These are phyloP conservation scores for Claviceps sp. DNA, from an alignment of 2,329 filamentous ascomycete species.

Conservation along the genomic window DNA sequence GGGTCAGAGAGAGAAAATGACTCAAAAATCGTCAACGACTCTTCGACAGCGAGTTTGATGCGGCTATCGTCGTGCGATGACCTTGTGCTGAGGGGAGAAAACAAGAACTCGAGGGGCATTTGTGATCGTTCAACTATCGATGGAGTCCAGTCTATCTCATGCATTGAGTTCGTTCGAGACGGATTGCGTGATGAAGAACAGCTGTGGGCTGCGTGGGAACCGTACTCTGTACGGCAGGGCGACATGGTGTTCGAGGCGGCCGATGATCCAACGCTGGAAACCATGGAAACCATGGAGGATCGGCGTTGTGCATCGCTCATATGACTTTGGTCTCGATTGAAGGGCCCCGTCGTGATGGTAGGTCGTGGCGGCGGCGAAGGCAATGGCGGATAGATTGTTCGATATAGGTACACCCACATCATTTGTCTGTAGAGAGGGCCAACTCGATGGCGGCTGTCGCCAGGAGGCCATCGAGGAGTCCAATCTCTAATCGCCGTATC, in stretches of 20 bases:
- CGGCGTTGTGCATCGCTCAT: slow-evolving; percentile 14
- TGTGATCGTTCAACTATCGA: slow-evolving; percentile 9
- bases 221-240: neutral
- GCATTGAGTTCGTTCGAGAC: slow-evolving; percentile 27
- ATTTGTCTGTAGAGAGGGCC: slow-evolving; percentile 50
- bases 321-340: slow-evolving; percentile 8
- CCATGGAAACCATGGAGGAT: slow-evolving; percentile 26
- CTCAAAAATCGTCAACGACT: slow-evolving; percentile 41
- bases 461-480: slow-evolving; percentile 48
- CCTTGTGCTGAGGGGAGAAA: slow-evolving; percentile 33
- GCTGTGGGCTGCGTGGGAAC: slow-evolving; percentile 14
- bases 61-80: slow-evolving; percentile 36
- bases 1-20: slow-evolving; percentile 44
- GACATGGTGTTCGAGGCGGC: neutral
- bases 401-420: slow-evolving; percentile 51
- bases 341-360: slow-evolving; percentile 16
- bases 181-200: slow-evolving; percentile 21
- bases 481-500: slow-evolving; percentile 62
- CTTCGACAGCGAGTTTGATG: slow-evolving; percentile 41
- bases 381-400: slow-evolving; percentile 45
- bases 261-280: slow-evolving; percentile 13
- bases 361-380: slow-evolving; percentile 21
- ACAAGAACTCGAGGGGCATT: slow-evolving; percentile 15
- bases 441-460: slow-evolving; percentile 43
- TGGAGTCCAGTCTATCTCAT: slow-evolving; percentile 20